Percentiles rank a stretch among this genome's conserved stretches.
These are phyloP conservation scores for Mortierella hygrophila DNA, from an alignment of 192 early-diverging fungal species.

Conservation along the genomic window DNA sequence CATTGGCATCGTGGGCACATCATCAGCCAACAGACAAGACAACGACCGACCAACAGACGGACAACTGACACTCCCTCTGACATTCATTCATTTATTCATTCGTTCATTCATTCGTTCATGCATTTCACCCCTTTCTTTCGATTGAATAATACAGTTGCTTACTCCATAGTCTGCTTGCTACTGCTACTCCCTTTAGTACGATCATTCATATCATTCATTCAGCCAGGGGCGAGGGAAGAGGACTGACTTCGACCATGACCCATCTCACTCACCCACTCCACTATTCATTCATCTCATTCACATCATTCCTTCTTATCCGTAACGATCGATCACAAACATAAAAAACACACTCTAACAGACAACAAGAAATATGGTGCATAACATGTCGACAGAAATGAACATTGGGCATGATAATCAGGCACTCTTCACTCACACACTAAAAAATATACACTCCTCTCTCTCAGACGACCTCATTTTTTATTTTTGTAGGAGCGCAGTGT, in stretches of 20 bases:
- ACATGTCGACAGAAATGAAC: too few species aligned
- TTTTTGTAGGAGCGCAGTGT: too few species aligned
- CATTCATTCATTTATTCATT: not conserved
- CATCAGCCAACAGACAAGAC: too few species aligned
- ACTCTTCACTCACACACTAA: not conserved
- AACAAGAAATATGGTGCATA: too few species aligned
- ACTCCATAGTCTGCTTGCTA: too few species aligned
- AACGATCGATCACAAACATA: conserved; percentile 2
- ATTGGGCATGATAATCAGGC: not conserved
- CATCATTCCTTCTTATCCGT: not conserved
- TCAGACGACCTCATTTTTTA: not conserved
- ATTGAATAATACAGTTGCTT: too few species aligned
- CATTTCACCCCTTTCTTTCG: not conserved
- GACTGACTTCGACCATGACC: too few species aligned
- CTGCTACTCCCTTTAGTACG: too few species aligned
- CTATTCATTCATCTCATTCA: not conserved
- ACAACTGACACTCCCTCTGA: not conserved
- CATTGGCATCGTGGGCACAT: too few species aligned
- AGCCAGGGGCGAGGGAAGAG: too few species aligned
- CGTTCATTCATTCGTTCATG: not conserved
- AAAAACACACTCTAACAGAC: not conserved
- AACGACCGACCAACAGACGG: not conserved
- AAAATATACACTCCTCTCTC: not conserved
- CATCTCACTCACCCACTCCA: not conserved
- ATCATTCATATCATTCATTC: too few species aligned